Evolutionary conservation across 345 rosid genomes (phyloP).

Genomic region (Citrus mangshanensis): DNA sequence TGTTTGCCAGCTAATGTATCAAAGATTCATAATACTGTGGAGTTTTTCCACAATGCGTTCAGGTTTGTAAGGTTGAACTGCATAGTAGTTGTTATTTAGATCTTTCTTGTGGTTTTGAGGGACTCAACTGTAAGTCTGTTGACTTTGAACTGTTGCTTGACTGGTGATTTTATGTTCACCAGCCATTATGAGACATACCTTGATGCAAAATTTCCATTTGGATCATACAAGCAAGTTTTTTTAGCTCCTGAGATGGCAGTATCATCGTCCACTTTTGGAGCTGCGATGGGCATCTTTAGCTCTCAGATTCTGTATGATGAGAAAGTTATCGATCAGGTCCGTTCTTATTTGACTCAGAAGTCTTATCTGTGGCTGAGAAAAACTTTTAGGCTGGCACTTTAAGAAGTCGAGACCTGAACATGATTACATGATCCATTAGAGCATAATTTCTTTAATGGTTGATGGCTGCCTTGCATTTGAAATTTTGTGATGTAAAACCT

Average conservation of each 20-base stretch:
- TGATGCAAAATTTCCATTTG: slow-evolving; percentile 85
- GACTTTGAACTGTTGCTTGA: slow-evolving; percentile 18
- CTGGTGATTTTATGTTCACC: slow-evolving; percentile 27
- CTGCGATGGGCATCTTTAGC: slow-evolving; percentile 76
- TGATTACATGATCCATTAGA: background rate
- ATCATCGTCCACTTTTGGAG: slow-evolving; percentile 70
- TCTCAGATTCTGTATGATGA: slow-evolving; percentile 84
- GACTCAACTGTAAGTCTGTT: background rate
- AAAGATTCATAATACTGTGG: slow-evolving; percentile 74
- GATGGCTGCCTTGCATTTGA: background rate
- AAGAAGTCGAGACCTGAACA: background rate
- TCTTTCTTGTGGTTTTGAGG: background rate
- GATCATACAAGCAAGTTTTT: slow-evolving; percentile 87
- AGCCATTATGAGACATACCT: slow-evolving; percentile 94
- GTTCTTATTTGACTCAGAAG: slow-evolving; percentile 1
- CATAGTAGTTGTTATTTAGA: background rate
- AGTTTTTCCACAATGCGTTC: slow-evolving; percentile 81
- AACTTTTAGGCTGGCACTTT: background rate
- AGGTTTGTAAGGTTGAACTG: slow-evolving; percentile 44
- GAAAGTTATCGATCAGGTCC: slow-evolving; percentile 89
- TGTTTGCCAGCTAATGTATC: slow-evolving; percentile 58
- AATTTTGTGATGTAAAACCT: background rate
- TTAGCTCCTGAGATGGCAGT: slow-evolving; percentile 84
- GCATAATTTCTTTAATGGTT: background rate
- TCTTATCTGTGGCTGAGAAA: background rate